Conservation (phyloP, 352 stramenopile species). For the Globisporangium paddicum region DNA sequence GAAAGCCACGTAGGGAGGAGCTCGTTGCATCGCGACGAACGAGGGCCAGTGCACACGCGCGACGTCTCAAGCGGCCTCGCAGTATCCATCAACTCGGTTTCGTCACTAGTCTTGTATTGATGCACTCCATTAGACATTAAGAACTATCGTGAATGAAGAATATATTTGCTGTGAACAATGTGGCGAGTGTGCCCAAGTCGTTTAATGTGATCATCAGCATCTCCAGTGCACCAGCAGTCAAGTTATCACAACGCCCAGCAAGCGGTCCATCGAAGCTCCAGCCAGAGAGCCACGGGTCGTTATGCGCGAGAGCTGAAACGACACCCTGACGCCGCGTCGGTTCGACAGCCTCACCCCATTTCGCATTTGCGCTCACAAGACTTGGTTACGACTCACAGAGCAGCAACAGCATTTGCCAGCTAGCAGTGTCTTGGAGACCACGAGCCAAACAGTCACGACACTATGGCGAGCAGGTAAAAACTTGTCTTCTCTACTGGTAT, state of each 20-base stretch:
- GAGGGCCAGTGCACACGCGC: conserved; percentile 1
- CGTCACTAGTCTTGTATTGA: neutral
- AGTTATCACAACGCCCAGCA: neutral
- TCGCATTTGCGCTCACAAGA: neutral
- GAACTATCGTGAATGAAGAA: conserved; percentile 2
- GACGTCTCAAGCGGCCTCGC: neutral
- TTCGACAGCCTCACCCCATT: neutral
- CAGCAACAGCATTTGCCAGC: conserved; percentile 23
- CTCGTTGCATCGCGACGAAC: neutral
- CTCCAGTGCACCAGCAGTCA: neutral
- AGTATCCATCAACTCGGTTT: neutral
- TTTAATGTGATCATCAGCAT: neutral
- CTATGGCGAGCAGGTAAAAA: conserved; percentile 35
- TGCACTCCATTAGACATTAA: conserved; percentile 1
- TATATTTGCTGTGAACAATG: neutral
- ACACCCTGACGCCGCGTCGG: neutral
- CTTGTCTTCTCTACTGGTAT: neutral
- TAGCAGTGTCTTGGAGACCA: conserved; percentile 12
- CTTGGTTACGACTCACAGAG: neutral
- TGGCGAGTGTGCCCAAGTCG: neutral
- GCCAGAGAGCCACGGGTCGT: neutral
- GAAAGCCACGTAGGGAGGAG: neutral
- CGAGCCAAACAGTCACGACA: neutral
- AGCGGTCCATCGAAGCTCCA: neutral
- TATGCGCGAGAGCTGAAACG: neutral